Percentiles rank a stretch among this genome's conserved stretches.
Evolutionary conservation across 805 yeast species (phyloP).

Genomic region (Suhomyces emberorum): DNA sequence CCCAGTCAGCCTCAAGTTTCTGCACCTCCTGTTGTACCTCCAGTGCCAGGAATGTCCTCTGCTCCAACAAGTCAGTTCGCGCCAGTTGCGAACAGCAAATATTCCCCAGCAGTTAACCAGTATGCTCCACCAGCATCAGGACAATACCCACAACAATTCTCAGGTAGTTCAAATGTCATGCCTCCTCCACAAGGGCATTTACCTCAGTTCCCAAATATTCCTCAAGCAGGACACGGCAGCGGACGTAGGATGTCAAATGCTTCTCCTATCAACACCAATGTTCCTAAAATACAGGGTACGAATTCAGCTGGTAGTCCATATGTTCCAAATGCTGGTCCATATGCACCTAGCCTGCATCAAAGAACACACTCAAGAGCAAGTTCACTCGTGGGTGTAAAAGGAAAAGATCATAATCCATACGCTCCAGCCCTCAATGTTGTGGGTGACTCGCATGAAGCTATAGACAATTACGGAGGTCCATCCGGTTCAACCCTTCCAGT

Average conservation of each 20-base stretch:
- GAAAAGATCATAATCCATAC: slow-evolving; percentile 40
- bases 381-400: slow-evolving; percentile 37
- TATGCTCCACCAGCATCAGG: slow-evolving; percentile 1
- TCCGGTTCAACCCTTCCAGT: background rate
- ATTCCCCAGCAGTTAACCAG: background rate
- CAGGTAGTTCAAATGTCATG: background rate
- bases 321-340: slow-evolving; percentile 44
- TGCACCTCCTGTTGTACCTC: too few relatives aligned
- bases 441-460: slow-evolving; percentile 1
- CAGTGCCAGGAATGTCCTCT: too few relatives aligned
- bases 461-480: background rate
- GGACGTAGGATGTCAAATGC: slow-evolving; percentile 6
- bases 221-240: background rate
- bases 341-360: slow-evolving; percentile 35
- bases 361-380: slow-evolving; percentile 39
- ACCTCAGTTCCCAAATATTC: slow-evolving; percentile 11
- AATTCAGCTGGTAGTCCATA: slow-evolving; percentile 35
- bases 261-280: slow-evolving; percentile 25
- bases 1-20: background rate
- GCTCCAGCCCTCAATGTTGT: slow-evolving; percentile 29
- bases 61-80: too few relatives aligned
- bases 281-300: slow-evolving; percentile 17
- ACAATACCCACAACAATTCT: background rate
- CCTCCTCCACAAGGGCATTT: slow-evolving; percentile 3
- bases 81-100: slow-evolving; percentile 1